These are phyloP conservation scores for Mycena olivaceomarginata DNA, from an alignment of 768 basidiomycete genomes.

Conservation along the genomic window DNA sequence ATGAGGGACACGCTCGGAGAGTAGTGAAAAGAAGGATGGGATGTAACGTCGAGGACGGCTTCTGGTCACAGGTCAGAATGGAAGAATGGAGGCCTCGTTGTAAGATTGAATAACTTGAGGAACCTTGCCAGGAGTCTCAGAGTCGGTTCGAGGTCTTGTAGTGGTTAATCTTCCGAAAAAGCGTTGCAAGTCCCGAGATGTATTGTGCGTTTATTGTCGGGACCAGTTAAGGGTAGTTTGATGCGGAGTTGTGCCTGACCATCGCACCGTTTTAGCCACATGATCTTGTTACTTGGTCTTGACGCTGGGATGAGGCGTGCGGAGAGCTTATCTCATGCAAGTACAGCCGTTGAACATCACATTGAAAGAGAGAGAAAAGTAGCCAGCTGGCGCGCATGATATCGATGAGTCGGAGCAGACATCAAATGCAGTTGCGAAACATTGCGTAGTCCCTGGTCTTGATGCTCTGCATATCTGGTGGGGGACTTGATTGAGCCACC, in stretches of 20 bases:
- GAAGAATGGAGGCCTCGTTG: neutral
- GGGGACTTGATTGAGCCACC: too few relatives aligned
- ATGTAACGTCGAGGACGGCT: neutral
- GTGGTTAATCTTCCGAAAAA: slow-evolving; percentile 1
- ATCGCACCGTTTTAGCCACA: too few relatives aligned
- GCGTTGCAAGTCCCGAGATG: neutral
- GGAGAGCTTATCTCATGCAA: too few relatives aligned
- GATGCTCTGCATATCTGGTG: too few relatives aligned
- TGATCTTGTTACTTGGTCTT: too few relatives aligned
- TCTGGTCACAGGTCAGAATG: neutral
- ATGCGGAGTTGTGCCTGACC: too few relatives aligned
- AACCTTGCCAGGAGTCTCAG: neutral
- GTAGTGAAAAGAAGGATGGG: neutral
- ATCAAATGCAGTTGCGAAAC: too few relatives aligned
- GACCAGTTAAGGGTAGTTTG: neutral
- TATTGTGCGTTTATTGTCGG: neutral
- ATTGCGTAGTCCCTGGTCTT: too few relatives aligned
- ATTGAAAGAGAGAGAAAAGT: too few relatives aligned
- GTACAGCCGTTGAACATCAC: neutral
- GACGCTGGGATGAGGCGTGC: too few relatives aligned
- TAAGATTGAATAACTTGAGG: neutral
- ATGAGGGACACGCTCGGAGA: neutral
- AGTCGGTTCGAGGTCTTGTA: neutral
- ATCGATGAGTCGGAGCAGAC: too few relatives aligned
- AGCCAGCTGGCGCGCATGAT: too few relatives aligned